A percentile compares a stretch with the other conserved stretches of the same genome.
Evolutionary conservation across 208 protist species (phyloP).

Genomic region (Acanthamoeba pearcei): DNA sequence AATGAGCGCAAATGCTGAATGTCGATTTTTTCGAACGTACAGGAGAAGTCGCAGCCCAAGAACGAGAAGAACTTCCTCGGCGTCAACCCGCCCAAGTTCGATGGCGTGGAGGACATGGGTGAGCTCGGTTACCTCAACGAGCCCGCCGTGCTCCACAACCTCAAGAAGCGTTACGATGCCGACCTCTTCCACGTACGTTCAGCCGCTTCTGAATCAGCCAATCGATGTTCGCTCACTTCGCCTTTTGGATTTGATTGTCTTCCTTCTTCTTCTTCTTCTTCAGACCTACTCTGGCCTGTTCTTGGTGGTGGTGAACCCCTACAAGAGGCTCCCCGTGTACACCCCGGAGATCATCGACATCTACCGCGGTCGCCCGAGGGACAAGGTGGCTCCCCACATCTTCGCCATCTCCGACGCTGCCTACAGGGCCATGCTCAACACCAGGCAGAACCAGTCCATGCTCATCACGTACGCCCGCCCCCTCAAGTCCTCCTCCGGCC

Average conservation of each 20-base stretch:
- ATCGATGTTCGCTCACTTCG: background rate
- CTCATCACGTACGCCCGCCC: constrained; percentile 78
- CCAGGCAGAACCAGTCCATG: constrained; percentile 83
- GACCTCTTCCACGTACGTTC: constrained; percentile 83
- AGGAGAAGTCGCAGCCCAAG: constrained; percentile 71
- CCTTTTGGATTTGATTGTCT: background rate
- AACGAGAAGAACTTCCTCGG: constrained; percentile 76
- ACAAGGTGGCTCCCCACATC: constrained; percentile 84
- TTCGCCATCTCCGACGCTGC: constrained; percentile 84
- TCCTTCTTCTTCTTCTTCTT: constrained; percentile 90
- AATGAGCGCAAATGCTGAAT: background rate
- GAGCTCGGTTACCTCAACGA: constrained; percentile 83
- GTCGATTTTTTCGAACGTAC: background rate
- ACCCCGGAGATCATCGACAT: constrained; percentile 83
- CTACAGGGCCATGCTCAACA: constrained; percentile 83
- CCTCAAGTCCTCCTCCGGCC: background rate
- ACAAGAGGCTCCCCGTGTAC: constrained; percentile 82
- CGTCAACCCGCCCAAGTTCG: constrained; percentile 78
- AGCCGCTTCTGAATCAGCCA: background rate
- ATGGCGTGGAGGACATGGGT: constrained; percentile 83
- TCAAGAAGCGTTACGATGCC: constrained; percentile 79
- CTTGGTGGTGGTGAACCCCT: constrained; percentile 74
- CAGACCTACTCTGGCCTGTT: constrained; percentile 81
- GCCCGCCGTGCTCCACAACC: constrained; percentile 84
- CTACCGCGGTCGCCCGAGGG: constrained; percentile 80